Evolutionary conservation across 768 basidiomycete species (phyloP).

Genomic region (Epithele typhae): DNA sequence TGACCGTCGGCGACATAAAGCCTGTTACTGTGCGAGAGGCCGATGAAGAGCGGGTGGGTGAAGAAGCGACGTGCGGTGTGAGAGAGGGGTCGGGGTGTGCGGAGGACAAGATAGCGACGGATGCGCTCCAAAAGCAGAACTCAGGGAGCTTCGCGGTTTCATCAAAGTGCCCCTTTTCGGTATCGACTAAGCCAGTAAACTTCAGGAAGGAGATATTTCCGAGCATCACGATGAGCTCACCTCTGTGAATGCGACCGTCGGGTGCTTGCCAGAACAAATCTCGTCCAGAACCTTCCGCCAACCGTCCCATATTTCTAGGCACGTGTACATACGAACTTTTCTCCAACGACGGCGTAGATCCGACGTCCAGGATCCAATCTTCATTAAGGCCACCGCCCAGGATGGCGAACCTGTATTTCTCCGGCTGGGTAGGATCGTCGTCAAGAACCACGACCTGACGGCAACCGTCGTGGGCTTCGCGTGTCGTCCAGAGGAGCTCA

Average conservation of each 20-base stretch:
- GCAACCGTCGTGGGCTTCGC: too few relatives aligned
- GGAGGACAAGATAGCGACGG: too few relatives aligned
- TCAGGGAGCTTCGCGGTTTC: slow-evolving; percentile 45
- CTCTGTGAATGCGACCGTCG: slow-evolving; percentile 43
- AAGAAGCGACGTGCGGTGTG: slow-evolving; percentile 10
- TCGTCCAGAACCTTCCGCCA: slow-evolving; percentile 46
- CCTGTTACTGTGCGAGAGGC: slow-evolving; percentile 62
- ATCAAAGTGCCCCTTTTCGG: not conserved
- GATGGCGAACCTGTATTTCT: too few relatives aligned
- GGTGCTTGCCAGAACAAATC: slow-evolving; percentile 39
- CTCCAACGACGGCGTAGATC: too few relatives aligned
- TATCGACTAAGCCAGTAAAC: slow-evolving; percentile 10
- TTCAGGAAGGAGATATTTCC: not conserved
- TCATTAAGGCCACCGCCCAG: too few relatives aligned
- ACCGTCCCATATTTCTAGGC: too few relatives aligned
- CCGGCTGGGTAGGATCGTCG: too few relatives aligned
- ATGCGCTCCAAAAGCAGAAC: slow-evolving; percentile 52
- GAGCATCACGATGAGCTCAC: slow-evolving; percentile 10
- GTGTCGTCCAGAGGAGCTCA: slow-evolving; percentile 35
- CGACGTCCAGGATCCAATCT: too few relatives aligned
- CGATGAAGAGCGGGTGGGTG: slow-evolving; percentile 44
- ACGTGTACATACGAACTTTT: too few relatives aligned
- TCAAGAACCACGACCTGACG: slow-evolving; percentile 12
- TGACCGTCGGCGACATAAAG: slow-evolving; percentile 44
- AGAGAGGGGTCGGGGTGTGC: slow-evolving; percentile 16